Evolutionary conservation across 306 rosid genomes (phyloP), one percentile per base, ranked within the genome.

Genomic region (Adenanthera pavonina): DNA sequence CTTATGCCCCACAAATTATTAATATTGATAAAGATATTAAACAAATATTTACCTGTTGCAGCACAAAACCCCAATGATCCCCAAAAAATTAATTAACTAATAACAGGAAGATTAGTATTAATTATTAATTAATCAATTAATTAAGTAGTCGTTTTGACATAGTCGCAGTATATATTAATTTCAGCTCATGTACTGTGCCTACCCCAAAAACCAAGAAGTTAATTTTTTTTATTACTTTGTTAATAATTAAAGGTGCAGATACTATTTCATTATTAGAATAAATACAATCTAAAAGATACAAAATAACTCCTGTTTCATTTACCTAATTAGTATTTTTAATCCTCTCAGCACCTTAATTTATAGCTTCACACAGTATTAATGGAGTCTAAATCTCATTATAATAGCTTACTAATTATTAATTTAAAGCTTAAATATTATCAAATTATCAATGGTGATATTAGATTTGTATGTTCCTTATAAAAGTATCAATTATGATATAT

Each of bases 201-300:
- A 30, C 69, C 53, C 78, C 54, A 75, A 56, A 0, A 19, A 56
- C 69, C 54, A 41, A 41, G 78, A 44, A 59, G 49, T 68, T 74
- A 57, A 2, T n/a, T 74, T 54, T 38, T 40, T 74, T 66, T 66
- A 66, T 38, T 38, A 53, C 30, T 53, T 73, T 72, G 30, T 25
- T 25, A 20, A 8, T 59, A 59, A 59, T 59, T 59, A 59, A 59
- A 59, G 65, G 15, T 25, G 52, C 33, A 67, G 72, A 64, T 64
- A 43, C 12, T 30, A 14, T 46, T 70, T 30, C 68, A 61, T 12
- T 5, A 61, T 12, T 5, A 66, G 71, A 66, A 66, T 38, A 19
- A 8, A 6, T 38, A 30, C 48, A 66, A 66, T 7, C 7, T 66
- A 8, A 66, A 38, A 16, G 14, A 66, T 17, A 38, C 69, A 66